A percentile compares a stretch with the other conserved stretches of the same genome.
Conservation (phyloP, 169 alveolate genomes). For the Babesia ovata region DNA sequence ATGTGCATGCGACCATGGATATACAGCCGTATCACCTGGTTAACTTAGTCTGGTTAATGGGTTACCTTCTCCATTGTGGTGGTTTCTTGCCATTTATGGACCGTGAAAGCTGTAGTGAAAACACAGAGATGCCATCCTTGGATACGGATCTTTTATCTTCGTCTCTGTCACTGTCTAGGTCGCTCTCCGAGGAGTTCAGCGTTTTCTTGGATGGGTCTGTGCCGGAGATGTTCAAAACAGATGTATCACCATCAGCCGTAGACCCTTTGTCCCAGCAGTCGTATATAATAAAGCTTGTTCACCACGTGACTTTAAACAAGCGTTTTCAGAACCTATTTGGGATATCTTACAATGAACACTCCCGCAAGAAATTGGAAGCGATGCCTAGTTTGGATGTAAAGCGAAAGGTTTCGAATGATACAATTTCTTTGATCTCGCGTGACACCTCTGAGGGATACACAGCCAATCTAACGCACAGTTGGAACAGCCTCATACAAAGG, state of each 20-base stretch:
- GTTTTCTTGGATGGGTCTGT: neutral
- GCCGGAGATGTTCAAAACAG: neutral
- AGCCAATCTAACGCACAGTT: neutral
- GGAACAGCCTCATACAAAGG: constrained; percentile 11
- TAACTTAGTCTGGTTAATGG: constrained; percentile 60
- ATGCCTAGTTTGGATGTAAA: constrained; percentile 5
- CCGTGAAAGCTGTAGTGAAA: neutral
- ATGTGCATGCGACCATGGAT: neutral
- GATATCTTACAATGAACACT: constrained; percentile 25
- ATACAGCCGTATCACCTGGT: constrained; percentile 41
- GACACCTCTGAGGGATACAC: neutral
- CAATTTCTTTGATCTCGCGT: neutral
- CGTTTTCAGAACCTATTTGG: constrained; percentile 37
- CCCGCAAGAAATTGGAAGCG: neutral
- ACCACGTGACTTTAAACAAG: constrained; percentile 55
- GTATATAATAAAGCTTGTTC: constrained; percentile 34
- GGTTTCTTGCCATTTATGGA: constrained; percentile 44
- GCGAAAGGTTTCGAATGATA: neutral
- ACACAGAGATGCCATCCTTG: neutral
- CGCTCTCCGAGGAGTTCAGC: constrained; percentile 3
- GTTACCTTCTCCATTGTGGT: constrained; percentile 43
- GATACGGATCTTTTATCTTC: neutral
- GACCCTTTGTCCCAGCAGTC: constrained; percentile 69
- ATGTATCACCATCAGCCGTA: neutral
- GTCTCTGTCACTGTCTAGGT: neutral